phyloP scores from a whole-genome alignment of 148 eudicot species.

The Dysphania ambrosioides region DNA sequence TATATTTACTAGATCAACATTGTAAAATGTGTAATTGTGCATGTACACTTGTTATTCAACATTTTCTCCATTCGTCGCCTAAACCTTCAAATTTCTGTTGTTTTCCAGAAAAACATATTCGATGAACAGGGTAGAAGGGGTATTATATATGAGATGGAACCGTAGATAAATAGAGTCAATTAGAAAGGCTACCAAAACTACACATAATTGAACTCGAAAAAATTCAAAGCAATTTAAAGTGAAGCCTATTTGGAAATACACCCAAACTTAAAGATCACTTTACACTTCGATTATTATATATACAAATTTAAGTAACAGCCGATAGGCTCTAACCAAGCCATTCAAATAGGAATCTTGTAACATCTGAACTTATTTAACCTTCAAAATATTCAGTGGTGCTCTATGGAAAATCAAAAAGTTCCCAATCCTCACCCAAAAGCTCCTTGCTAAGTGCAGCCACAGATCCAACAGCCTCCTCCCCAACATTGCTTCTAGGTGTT shows the following conservation, averaged over 20 bases:
- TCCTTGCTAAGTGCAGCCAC: slow-evolving; percentile 26
- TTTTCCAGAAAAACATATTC: too few species aligned
- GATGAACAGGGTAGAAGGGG: too few species aligned
- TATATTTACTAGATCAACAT: too few species aligned
- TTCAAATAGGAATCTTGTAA: background rate
- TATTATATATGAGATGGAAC: too few species aligned
- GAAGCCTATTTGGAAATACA: background rate
- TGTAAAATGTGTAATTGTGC: too few species aligned
- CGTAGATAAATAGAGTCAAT: too few species aligned
- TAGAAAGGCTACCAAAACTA: background rate
- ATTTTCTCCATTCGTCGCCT: too few species aligned
- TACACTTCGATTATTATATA: too few species aligned
- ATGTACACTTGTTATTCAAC: too few species aligned
- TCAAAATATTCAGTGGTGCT: slow-evolving; percentile 10
- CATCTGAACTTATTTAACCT: background rate
- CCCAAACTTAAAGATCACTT: background rate
- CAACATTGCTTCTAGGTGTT: slow-evolving; percentile 20
- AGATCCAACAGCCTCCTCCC: slow-evolving; percentile 22
- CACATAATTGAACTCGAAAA: background rate
- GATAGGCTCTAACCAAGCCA: background rate
- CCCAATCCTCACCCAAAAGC: slow-evolving; percentile 68
- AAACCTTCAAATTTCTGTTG: too few species aligned
- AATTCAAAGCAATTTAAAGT: background rate
- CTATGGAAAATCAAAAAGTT: slow-evolving; percentile 53
- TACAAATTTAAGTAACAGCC: slow-evolving; percentile 15